Evolutionary conservation across 2,329 filamentous ascomycete species (phyloP), one percentile per base, ranked within the genome.

Genomic region (Aspergillus alliaceus): DNA sequence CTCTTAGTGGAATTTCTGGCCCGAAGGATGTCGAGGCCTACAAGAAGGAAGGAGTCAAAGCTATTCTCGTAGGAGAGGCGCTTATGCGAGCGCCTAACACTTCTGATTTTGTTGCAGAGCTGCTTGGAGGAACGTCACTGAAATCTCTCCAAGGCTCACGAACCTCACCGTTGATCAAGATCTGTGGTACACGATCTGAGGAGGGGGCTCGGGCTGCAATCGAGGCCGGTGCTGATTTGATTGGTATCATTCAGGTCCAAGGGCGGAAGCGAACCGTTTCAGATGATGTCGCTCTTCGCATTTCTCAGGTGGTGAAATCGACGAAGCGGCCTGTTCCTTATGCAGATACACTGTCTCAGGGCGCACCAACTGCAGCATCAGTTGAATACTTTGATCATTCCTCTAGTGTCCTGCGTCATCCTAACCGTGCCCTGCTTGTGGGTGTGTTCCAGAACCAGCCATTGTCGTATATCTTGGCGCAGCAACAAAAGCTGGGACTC

Each of bases 361-460:
- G 60, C 32, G 63, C 62, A 46, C 56, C 69, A n/a, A 62, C 61
- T 18, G 54, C 64, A 7, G 62, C 67, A 44, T 67, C 74, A 9
- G 59, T 71, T 57, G 90, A 93, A 70, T 96, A 87, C 75, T 98
- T 96, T 72, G 83, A 83, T 11, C 78, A 86, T 64, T 79, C 80
- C 2, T 69, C 78, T 12, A 68, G 71, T 29, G 70, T 79, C 9
- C 69, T 86, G 22, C 75, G 76, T 7, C 75, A 80, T 74, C 82
- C 71, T 70, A 80, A 71, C 70, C 84, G 90, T 9, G 88, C 93
- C 0, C 82, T 95, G 2, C 82, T 99, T 0, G 95, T 96, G 5
- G 95, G 95, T 56, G 93, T 99, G 2, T 99, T 99, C 79, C 89
- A 90, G 67, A 90, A 97, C 72, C 93, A 98, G 70, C 86, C 93